These are phyloP conservation scores for Hymenoscyphus fraxineus DNA, from an alignment of 2,329 filamentous ascomycete species.

Conservation along the genomic window DNA sequence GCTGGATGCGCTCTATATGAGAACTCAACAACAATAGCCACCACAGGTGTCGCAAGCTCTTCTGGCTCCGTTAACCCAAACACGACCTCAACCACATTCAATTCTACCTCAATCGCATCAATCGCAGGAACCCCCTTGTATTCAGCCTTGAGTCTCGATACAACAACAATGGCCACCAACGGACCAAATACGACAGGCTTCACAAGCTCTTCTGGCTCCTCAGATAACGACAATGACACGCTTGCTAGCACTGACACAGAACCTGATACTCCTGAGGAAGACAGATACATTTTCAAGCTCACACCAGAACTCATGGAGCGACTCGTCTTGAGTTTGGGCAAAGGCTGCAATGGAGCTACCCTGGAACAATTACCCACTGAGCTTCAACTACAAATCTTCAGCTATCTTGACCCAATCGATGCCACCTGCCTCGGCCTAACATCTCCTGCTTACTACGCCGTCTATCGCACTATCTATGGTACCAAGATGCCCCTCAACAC, in stretches of 20 bases:
- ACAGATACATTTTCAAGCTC: constrained; percentile 24
- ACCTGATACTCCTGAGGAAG: constrained; percentile 23
- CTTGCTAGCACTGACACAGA: constrained; percentile 26
- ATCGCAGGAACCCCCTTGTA: too few species aligned
- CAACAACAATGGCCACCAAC: neutral
- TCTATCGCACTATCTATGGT: constrained; percentile 52
- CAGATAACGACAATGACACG: constrained; percentile 18
- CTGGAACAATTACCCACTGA: constrained; percentile 54
- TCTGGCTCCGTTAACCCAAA: constrained; percentile 16
- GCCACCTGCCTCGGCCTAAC: constrained; percentile 59
- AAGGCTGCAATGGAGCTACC: constrained; percentile 14
- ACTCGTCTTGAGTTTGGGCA: constrained; percentile 17
- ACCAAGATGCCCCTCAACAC: constrained; percentile 53
- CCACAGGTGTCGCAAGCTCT: neutral
- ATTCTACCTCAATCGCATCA: too few species aligned
- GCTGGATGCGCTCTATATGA: too few species aligned
- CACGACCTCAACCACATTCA: too few species aligned
- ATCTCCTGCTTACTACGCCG: constrained; percentile 54
- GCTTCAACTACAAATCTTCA: constrained; percentile 57
- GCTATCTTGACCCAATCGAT: constrained; percentile 62
- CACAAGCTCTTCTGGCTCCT: constrained; percentile 12
- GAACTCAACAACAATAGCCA: neutral
- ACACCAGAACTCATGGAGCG: constrained; percentile 25
- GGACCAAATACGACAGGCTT: neutral
- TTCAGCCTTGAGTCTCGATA: too few species aligned